phyloP scores from a whole-genome alignment of 1,284 basidiomycete genomes.

The Afroboletus lepidellus region DNA sequence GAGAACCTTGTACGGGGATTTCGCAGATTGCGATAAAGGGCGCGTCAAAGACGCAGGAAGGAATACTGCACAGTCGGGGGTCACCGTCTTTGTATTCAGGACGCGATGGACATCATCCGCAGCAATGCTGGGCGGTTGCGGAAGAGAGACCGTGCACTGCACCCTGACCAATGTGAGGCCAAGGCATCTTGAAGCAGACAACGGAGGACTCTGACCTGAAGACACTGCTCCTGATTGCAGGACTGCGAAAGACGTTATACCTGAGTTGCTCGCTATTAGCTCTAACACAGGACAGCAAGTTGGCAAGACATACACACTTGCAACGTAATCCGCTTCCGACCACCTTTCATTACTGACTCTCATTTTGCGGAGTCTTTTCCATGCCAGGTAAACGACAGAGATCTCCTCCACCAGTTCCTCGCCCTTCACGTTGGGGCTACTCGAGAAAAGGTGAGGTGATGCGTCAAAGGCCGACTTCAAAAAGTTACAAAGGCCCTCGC shows the following conservation, averaged over 20 bases:
- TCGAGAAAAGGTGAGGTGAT: constrained; percentile 44
- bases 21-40: constrained; percentile 40
- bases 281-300: background rate
- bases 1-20: constrained; percentile 48
- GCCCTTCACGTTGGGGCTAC: constrained; percentile 18
- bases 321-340: constrained; percentile 56
- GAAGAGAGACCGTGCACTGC: constrained; percentile 49
- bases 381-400: constrained; percentile 42
- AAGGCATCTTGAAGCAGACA: background rate
- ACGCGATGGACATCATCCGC: constrained; percentile 38
- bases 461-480: constrained; percentile 37
- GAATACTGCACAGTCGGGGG: constrained; percentile 50
- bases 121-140: constrained; percentile 42
- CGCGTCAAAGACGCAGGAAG: constrained; percentile 40
- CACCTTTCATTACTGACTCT: constrained; percentile 43
- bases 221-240: constrained; percentile 41
- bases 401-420: constrained; percentile 40
- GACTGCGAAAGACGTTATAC: constrained; percentile 49
- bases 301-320: constrained; percentile 44
- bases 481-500: constrained; percentile 40
- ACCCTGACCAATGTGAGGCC: constrained; percentile 35
- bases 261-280: constrained; percentile 26
- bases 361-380: constrained; percentile 45
- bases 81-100: constrained; percentile 43
- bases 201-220: constrained; percentile 38